These are phyloP conservation scores for Trametes cinnabarina DNA, from an alignment of 768 basidiomycete genomes.

Conservation along the genomic window DNA sequence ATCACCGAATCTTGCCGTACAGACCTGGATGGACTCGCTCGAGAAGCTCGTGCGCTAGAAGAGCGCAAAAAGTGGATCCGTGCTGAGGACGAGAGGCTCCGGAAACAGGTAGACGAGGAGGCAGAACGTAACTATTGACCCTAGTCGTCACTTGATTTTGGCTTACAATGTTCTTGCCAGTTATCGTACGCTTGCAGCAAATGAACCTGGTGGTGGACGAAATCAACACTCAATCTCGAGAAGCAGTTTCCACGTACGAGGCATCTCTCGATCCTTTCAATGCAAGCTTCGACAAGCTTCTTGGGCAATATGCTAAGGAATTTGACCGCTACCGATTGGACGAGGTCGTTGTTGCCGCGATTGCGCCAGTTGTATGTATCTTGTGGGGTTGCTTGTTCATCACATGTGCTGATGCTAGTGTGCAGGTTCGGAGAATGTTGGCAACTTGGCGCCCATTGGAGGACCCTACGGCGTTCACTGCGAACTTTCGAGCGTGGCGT, in stretches of 20 bases:
- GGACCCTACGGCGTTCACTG: conserved; percentile 62
- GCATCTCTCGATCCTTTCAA: conserved; percentile 72
- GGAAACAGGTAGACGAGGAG: conserved; percentile 70
- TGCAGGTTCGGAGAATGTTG: conserved; percentile 66
- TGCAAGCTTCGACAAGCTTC: conserved; percentile 68
- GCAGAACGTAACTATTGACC: conserved; percentile 61
- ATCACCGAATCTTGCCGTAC: conserved; percentile 80
- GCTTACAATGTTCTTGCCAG: conserved; percentile 37
- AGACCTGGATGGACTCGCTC: conserved; percentile 84
- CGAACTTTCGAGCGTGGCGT: conserved; percentile 70
- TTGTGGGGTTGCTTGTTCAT: not conserved
- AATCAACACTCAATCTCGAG: conserved; percentile 62
- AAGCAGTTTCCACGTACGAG: conserved; percentile 64
- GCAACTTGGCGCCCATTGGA: conserved; percentile 81
- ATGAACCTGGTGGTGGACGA: conserved; percentile 74
- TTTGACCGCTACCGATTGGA: conserved; percentile 80
- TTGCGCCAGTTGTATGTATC: conserved; percentile 67
- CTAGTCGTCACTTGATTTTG: not conserved
- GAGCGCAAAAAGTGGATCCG: conserved; percentile 73
- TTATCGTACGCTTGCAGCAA: conserved; percentile 74
- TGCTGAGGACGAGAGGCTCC: conserved; percentile 68
- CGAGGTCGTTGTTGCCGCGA: conserved; percentile 90
- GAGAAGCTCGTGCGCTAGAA: conserved; percentile 82
- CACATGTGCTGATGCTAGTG: not conserved
- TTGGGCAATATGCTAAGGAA: conserved; percentile 66